A percentile compares a stretch with the other conserved stretches of the same genome.
phyloP scores from a whole-genome alignment of 768 basidiomycete genomes.

The Clavaria fumosa region DNA sequence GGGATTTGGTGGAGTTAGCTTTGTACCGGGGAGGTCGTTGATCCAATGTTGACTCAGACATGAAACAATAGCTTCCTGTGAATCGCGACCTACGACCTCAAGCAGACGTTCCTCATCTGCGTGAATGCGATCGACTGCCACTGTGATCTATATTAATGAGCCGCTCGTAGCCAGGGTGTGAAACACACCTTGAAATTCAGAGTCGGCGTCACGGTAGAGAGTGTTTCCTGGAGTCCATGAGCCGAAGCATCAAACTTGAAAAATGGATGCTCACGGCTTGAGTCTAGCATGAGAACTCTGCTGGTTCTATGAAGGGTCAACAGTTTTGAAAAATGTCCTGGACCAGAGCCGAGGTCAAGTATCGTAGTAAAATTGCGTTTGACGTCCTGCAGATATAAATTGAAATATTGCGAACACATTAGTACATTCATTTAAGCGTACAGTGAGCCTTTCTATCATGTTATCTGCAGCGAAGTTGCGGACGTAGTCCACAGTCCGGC shows the following conservation, averaged over 20 bases:
- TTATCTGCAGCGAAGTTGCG: slow-evolving; percentile 81
- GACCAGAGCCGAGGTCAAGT: slow-evolving; percentile 78
- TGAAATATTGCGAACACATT: slow-evolving; percentile 4
- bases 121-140: slow-evolving; percentile 60
- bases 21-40: slow-evolving; percentile 84
- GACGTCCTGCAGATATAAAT: slow-evolving; percentile 52
- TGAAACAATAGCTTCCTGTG: slow-evolving; percentile 85
- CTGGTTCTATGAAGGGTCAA: slow-evolving; percentile 50
- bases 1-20: background rate
- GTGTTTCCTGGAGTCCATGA: slow-evolving; percentile 34
- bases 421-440: slow-evolving; percentile 19
- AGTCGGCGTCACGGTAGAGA: slow-evolving; percentile 62
- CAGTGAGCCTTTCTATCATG: slow-evolving; percentile 82
- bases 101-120: slow-evolving; percentile 78
- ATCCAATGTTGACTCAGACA: slow-evolving; percentile 93
- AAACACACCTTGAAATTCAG: slow-evolving; percentile 60
- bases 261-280: slow-evolving; percentile 44
- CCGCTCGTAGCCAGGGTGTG: slow-evolving; percentile 1
- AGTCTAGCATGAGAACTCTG: slow-evolving; percentile 75
- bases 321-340: slow-evolving; percentile 84
- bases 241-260: background rate
- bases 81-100: slow-evolving; percentile 43
- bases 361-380: slow-evolving; percentile 67
- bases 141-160: slow-evolving; percentile 25
- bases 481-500: slow-evolving; percentile 80